These are phyloP conservation scores for Nakazawaea molendinolei DNA, from an alignment of 805 yeast genomes.

Conservation along the genomic window DNA sequence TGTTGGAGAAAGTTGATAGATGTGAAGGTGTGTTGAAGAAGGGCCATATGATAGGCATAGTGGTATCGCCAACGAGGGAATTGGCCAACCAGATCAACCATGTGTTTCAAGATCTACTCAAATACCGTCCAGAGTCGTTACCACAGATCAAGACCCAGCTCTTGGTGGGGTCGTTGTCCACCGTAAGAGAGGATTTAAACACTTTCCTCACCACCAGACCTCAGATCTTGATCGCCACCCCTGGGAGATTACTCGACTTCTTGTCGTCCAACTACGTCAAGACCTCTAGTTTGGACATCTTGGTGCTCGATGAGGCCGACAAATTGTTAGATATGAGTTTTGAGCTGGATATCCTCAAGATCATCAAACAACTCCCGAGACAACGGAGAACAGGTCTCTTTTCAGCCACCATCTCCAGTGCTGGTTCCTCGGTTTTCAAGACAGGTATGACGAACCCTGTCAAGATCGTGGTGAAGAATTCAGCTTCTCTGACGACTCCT, in stretches of 20 bases:
- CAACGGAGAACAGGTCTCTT: slow-evolving; percentile 92
- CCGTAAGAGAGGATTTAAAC: slow-evolving; percentile 68
- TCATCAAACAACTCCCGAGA: slow-evolving; percentile 68
- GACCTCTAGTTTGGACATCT: slow-evolving; percentile 58
- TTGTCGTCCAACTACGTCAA: slow-evolving; percentile 51
- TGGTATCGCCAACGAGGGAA: slow-evolving; percentile 66
- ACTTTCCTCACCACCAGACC: slow-evolving; percentile 49
- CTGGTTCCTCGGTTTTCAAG: slow-evolving; percentile 70
- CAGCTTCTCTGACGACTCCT: slow-evolving; percentile 41
- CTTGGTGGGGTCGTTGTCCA: slow-evolving; percentile 55
- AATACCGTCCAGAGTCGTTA: slow-evolving; percentile 44
- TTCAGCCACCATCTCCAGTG: slow-evolving; percentile 86
- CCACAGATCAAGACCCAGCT: slow-evolving; percentile 45
- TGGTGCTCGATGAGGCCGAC: slow-evolving; percentile 92
- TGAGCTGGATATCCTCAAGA: slow-evolving; percentile 57
- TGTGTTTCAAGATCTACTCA: slow-evolving; percentile 57
- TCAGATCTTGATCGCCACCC: slow-evolving; percentile 82
- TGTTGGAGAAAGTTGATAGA: slow-evolving; percentile 55
- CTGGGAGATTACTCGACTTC: slow-evolving; percentile 82
- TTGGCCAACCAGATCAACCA: slow-evolving; percentile 61
- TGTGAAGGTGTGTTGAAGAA: slow-evolving; percentile 32
- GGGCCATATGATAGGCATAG: slow-evolving; percentile 67
- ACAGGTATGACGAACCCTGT: slow-evolving; percentile 95
- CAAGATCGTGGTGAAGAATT: slow-evolving; percentile 67
- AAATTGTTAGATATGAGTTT: slow-evolving; percentile 76